phyloP scores from a whole-genome alignment of 345 rosid species.

The Gossypium thurberi region DNA sequence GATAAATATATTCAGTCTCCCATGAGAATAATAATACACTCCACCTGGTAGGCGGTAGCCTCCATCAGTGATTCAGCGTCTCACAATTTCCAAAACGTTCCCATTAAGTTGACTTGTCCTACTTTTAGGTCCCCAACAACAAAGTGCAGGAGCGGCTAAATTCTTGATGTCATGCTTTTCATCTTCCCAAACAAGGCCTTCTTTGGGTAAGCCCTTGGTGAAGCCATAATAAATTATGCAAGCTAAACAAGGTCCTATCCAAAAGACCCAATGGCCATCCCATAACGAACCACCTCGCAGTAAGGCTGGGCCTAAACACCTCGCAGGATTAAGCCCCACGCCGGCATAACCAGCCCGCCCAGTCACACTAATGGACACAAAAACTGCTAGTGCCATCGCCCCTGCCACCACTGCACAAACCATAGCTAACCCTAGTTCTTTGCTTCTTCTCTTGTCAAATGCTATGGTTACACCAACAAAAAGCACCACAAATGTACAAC shows the following conservation, averaged over 20 bases:
- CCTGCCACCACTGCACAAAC: constrained; percentile 33
- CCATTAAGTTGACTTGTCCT: neutral
- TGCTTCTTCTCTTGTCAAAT: constrained; percentile 29
- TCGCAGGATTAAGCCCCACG: constrained; percentile 41
- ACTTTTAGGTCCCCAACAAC: neutral
- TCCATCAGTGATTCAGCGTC: neutral
- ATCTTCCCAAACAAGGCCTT: constrained; percentile 1
- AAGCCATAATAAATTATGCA: constrained; percentile 25
- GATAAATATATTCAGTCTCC: neutral
- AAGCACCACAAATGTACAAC: constrained; percentile 39
- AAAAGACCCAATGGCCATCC: constrained; percentile 47
- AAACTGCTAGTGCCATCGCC: constrained; percentile 26
- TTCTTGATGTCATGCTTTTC: neutral
- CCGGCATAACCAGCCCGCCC: constrained; percentile 27
- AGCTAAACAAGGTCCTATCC: constrained; percentile 40
- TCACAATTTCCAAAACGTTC: neutral
- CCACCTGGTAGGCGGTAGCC: too few species aligned
- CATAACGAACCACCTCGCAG: constrained; percentile 38
- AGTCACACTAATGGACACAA: constrained; percentile 36
- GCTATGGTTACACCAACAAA: constrained; percentile 36
- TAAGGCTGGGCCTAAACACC: constrained; percentile 44
- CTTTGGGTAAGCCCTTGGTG: constrained; percentile 17
- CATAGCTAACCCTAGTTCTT: constrained; percentile 29
- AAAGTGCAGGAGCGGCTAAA: neutral
- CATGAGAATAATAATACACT: neutral